phyloP scores from a whole-genome alignment of 371 early-diverging fungal genomes.

The Saksenaea vasiformis region DNA sequence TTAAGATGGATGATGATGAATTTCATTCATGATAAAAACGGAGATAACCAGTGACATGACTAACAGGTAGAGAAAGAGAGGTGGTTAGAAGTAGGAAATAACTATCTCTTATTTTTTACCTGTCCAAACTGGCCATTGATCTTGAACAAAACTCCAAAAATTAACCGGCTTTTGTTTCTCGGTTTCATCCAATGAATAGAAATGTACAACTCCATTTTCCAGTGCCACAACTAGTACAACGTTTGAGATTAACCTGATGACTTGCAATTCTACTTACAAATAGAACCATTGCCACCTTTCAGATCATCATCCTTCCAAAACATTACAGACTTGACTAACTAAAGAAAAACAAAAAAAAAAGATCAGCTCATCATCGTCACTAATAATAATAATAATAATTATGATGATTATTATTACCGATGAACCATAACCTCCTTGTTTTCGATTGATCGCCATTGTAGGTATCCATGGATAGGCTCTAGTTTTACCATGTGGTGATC shows the following conservation, averaged over 20 bases:
- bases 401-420: neutral
- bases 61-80: neutral
- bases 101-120: conserved; percentile 5
- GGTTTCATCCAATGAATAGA: conserved; percentile 16
- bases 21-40: conserved; percentile 19
- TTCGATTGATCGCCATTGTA: neutral
- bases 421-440: neutral
- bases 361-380: neutral
- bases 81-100: too few relatives aligned
- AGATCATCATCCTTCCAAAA: conserved; percentile 7
- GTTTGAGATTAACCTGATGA: neutral
- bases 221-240: conserved; percentile 15
- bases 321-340: conserved; percentile 4
- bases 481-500: neutral
- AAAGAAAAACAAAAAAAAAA: neutral
- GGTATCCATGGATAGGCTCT: neutral
- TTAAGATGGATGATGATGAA: conserved; percentile 12
- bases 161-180: conserved; percentile 10
- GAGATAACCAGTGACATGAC: conserved; percentile 22
- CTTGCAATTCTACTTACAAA: conserved; percentile 9
- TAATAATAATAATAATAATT: too few relatives aligned
- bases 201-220: conserved; percentile 16
- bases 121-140: conserved; percentile 17
- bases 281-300: conserved; percentile 1
- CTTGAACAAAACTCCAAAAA: conserved; percentile 11